These are phyloP conservation scores for Trichosporon faecale DNA, from an alignment of 1,284 basidiomycete genomes.

Conservation along the genomic window DNA sequence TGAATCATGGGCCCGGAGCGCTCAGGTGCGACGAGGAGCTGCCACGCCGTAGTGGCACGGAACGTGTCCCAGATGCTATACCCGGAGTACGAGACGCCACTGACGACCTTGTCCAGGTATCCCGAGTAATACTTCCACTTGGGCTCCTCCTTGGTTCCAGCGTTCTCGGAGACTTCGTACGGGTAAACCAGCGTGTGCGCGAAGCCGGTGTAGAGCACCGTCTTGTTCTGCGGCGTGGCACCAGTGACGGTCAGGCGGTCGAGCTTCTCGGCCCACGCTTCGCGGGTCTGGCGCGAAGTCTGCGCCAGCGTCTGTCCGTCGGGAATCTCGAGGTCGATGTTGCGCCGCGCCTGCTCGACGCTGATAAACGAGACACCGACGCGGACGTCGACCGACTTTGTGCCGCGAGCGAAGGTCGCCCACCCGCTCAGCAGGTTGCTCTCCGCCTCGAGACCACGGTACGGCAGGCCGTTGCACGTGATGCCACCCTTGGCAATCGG, in stretches of 20 bases:
- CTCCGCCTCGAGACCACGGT: conserved; percentile 29
- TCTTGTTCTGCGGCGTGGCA: conserved; percentile 42
- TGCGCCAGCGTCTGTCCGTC: conserved; percentile 59
- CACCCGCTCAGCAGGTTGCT: conserved; percentile 60
- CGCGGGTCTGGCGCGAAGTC: conserved; percentile 61
- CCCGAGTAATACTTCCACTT: conserved; percentile 66
- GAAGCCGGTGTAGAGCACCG: conserved; percentile 37
- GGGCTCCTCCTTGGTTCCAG: conserved; percentile 16
- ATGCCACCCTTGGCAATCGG: conserved; percentile 58
- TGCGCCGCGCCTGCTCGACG: conserved; percentile 66
- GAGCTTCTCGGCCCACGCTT: conserved; percentile 69
- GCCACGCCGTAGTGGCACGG: conserved; percentile 73
- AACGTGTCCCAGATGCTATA: conserved; percentile 85
- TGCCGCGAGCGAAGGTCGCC: conserved; percentile 56
- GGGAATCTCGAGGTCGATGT: conserved; percentile 56
- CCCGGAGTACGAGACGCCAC: conserved; percentile 68
- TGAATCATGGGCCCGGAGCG: conserved; percentile 69
- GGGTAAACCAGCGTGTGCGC: conserved; percentile 62
- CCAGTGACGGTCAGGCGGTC: conserved; percentile 63
- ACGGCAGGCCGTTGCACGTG: conserved; percentile 55
- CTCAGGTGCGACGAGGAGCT: conserved; percentile 71
- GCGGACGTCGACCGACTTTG: conserved; percentile 59
- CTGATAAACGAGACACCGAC: conserved; percentile 77
- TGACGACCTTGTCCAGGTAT: conserved; percentile 55
- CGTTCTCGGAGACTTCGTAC: conserved; percentile 67